These are phyloP conservation scores for Aspergillus thermomutatus DNA, from an alignment of 2,329 filamentous ascomycete genomes.

Conservation along the genomic window DNA sequence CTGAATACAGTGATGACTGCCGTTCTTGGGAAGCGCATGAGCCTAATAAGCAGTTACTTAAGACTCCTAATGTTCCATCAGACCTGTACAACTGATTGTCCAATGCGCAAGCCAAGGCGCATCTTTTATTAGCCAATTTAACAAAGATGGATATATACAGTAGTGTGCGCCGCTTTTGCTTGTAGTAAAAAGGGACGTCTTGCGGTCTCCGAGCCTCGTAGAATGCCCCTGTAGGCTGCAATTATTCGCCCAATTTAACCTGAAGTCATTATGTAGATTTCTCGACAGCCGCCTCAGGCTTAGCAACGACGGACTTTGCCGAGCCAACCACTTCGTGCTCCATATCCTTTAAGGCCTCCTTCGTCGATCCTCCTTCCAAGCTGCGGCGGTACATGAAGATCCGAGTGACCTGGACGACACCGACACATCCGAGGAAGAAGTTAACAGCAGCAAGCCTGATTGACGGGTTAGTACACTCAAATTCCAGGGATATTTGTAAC, in stretches of 20 bases:
- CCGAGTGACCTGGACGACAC: conserved; percentile 74
- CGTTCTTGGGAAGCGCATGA: background rate
- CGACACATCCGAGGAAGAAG: conserved; percentile 92
- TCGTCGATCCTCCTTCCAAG: conserved; percentile 48
- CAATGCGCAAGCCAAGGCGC: background rate
- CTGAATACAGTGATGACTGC: background rate
- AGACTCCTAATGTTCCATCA: background rate
- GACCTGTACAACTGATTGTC: background rate
- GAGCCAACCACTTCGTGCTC: conserved; percentile 35
- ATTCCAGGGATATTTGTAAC: background rate
- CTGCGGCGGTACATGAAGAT: conserved; percentile 63
- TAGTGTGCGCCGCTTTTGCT: background rate
- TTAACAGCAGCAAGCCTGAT: conserved; percentile 85
- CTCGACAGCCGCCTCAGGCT: conserved; percentile 35
- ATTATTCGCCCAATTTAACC: background rate
- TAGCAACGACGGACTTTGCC: conserved; percentile 30
- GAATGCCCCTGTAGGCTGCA: background rate
- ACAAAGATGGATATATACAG: background rate
- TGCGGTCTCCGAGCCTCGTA: background rate
- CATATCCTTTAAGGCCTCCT: conserved; percentile 38
- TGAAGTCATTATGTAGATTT: conserved; percentile 18
- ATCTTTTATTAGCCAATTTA: background rate
- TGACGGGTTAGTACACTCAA: conserved; percentile 6
- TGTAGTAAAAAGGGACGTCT: background rate
- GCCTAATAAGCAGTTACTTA: background rate